Evolutionary conservation across 306 rosid genomes (phyloP).

Genomic region (Albizia julibrissin): DNA sequence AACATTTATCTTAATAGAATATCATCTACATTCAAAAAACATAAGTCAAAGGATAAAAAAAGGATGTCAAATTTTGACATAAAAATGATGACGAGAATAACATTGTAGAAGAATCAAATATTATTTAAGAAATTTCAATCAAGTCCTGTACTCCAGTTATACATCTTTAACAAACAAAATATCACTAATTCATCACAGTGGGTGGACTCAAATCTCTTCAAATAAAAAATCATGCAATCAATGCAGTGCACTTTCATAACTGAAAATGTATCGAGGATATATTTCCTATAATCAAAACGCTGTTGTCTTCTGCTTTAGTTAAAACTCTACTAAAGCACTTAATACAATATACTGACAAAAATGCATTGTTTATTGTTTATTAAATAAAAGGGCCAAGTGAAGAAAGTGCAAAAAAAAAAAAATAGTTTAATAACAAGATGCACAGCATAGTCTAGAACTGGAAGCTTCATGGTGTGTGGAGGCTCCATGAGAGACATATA

Average conservation of each 20-base stretch:
- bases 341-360: neutral
- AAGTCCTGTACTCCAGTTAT: neutral
- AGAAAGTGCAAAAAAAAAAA: too few species aligned
- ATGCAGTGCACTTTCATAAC: neutral
- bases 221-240: neutral
- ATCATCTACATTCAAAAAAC: neutral
- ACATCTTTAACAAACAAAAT: neutral
- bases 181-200: neutral
- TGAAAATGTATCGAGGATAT: neutral
- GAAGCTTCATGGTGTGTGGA: neutral
- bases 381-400: too few species aligned
- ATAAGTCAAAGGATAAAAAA: neutral
- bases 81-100: neutral
- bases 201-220: too few species aligned
- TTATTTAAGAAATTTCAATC: neutral
- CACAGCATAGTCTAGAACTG: neutral
- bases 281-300: too few species aligned
- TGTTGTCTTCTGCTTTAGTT: neutral
- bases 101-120: slow-evolving; percentile 12
- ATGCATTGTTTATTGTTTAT: neutral
- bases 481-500: too few species aligned
- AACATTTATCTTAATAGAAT: slow-evolving; percentile 15
- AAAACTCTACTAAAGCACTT: too few species aligned
- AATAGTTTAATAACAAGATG: neutral
- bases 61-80: neutral